Percentiles rank a stretch among this genome's conserved stretches.
Conservation (phyloP, 805 yeast species). For the Hanseniaspora meyeri region DNA sequence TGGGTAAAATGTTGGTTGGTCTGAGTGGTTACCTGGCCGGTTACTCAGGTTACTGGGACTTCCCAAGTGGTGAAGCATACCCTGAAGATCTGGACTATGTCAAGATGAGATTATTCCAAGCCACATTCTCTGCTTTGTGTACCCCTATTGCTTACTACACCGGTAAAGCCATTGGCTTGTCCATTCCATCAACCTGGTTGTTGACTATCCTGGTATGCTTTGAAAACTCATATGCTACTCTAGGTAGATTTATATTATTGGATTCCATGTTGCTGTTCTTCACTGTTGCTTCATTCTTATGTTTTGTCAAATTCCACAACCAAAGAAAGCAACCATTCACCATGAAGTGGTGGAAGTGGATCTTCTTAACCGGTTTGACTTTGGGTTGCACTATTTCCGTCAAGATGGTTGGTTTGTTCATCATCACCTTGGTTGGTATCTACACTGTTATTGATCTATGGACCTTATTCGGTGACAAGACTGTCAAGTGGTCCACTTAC, state of each 20-base stretch:
- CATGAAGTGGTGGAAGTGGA: constrained; percentile 91
- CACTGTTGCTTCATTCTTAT: constrained; percentile 55
- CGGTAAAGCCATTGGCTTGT: constrained; percentile 45
- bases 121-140: constrained; percentile 51
- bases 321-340: constrained; percentile 42
- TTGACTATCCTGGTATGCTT: constrained; percentile 51
- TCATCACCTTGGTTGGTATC: constrained; percentile 76
- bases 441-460: constrained; percentile 83
- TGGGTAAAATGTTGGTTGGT: constrained; percentile 72
- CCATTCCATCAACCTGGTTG: constrained; percentile 42
- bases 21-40: constrained; percentile 70
- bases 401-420: constrained; percentile 93
- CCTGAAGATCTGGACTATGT: constrained; percentile 52
- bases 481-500: constrained; percentile 40
- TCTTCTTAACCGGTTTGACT: constrained; percentile 66
- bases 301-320: constrained; percentile 45
- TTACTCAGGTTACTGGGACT: constrained; percentile 66
- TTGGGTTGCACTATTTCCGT: constrained; percentile 88
- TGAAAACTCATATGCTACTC: constrained; percentile 56
- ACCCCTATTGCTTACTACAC: constrained; percentile 64
- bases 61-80: constrained; percentile 51
- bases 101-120: constrained; percentile 62
- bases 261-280: constrained; percentile 69
- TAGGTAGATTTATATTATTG: constrained; percentile 61
- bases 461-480: constrained; percentile 62